These are phyloP conservation scores for Peniophora sp. DNA, from an alignment of 1,284 basidiomycete species.

Conservation along the genomic window DNA sequence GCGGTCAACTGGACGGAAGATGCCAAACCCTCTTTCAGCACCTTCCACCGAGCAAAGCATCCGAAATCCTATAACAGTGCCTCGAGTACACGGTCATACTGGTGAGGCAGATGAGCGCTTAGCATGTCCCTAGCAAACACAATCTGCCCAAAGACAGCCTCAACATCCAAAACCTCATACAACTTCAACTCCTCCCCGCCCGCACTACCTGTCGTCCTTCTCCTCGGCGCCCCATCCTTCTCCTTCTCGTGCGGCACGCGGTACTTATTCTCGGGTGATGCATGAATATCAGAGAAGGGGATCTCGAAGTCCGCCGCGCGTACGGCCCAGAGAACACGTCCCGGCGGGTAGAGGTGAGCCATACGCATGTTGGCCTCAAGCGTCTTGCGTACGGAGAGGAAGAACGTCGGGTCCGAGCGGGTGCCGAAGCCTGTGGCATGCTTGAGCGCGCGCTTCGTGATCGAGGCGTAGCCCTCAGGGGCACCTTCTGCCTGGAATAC, in stretches of 20 bases:
- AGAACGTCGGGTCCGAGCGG: constrained; percentile 50
- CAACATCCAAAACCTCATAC: constrained; percentile 68
- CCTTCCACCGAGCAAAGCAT: no score
- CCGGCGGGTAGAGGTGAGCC: constrained; percentile 70
- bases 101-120: constrained; percentile 38
- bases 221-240: constrained; percentile 13
- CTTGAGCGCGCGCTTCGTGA: constrained; percentile 51
- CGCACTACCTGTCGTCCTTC: constrained; percentile 25
- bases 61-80: constrained; percentile 38
- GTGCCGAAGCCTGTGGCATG: constrained; percentile 50
- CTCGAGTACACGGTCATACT: constrained; percentile 47
- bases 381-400: constrained; percentile 72
- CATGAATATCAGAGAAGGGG: no score
- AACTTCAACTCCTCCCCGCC: constrained; percentile 33
- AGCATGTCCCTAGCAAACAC: constrained; percentile 79
- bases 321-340: constrained; percentile 72
- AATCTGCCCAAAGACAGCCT: constrained; percentile 73
- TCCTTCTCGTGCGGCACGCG: constrained; percentile 22
- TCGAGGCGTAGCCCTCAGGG: constrained; percentile 46
- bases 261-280: no score
- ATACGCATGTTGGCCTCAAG: constrained; percentile 81
- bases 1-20: no score
- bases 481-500: constrained; percentile 21
- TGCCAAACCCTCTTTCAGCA: no score
- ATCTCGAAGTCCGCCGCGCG: constrained; percentile 45